Evolutionary conservation across 345 rosid genomes (phyloP), one percentile per base, ranked within the genome.

Genomic region (Firmiana major): DNA sequence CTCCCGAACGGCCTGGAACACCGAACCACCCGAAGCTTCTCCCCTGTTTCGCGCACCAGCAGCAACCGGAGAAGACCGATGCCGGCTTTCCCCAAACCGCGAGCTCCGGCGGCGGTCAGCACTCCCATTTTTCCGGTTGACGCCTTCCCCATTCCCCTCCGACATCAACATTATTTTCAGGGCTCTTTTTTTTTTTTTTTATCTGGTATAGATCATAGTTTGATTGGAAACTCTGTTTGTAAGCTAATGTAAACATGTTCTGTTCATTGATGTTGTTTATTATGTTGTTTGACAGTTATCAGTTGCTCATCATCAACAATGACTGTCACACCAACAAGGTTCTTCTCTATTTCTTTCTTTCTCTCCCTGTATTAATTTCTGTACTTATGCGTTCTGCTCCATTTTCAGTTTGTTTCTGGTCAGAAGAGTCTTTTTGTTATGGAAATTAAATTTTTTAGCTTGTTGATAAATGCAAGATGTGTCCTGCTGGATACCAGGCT

Each of bases 321-420:
- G 99, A 92, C 99, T 81, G 87, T 96, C 63, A 90, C 93, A 11
- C 89, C 97, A 16, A 82, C n/a, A 93, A 92, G 97, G 98, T 96
- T 78, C 40, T 75, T 64, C 77, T 65, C 63, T 72, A 12, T 72
- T 71, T 63, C 75, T 73, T 53, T 21, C 19, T 24, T 38, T 38
- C 40, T 38, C 6, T 71, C 26, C 16, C 34, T 38, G 40, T 78
- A 26, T 75, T 67, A 21, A 11, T 72, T 66, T 15, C 55, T 54
- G 19, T 63, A 4, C 36, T 5, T 51, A 19, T 75, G 51, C 77
- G 48, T 24, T 58, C 26, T 48, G 46, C 74, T 54, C 53, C 65
- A n/a, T 58, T 74, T 59, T 63, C 40, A 70, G 78, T 62, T 57
- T 75, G 60, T 54, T 45, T 69, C 63, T 60, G 31, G 67, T 13